Evolutionary conservation across 495 filamentous ascomycete species (phyloP), one percentile per base, ranked within the genome.

Genomic region (Penicillium antarcticum): DNA sequence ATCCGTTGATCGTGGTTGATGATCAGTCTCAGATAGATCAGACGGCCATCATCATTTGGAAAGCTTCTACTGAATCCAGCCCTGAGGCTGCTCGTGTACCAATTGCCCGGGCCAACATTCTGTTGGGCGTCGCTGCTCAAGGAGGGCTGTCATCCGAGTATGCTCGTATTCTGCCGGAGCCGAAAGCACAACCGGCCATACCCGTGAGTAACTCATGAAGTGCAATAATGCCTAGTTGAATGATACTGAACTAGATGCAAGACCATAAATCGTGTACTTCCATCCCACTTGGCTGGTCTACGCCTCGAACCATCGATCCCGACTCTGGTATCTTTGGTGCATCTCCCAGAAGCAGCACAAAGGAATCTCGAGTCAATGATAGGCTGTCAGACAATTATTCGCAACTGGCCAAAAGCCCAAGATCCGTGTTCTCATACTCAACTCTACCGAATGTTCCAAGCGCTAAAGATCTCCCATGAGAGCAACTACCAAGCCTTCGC

Each of bases 1-100:
- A 42, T 12, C 31, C 47, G 17, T 5, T 50, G 0, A 50, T 50
- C 18, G 36, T 34, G 8, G 26, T 51, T 24, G 48, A 51, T 36
- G 39, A 42, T 12, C 48, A 29, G 31, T 42, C 48, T 2, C 11
- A 6, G 17, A 13, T n/a, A 7, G 48, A 43, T 13, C 26, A 42
- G 2, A 33, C 38, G 13, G 48, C 48, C 2, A 13, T 43, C 11
- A 21, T 51, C 19, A 10, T 7, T 2, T 23, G 21, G 21, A 23
- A 23, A 23, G 5, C 3, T 23, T 23, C 21, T 23, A 23, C 2
- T 3, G 21, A 23, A 2, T 23, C 21, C 21, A 23, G 3, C 21
- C 21, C 21, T 23, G 21, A 23, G 5, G 21, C 21, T 23, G 5
- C 21, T 23, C 21, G 21, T 5, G 21, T 23, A 5, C 21, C 41